A percentile compares a stretch with the other conserved stretches of the same genome.
These are phyloP conservation scores for Galerina marginata DNA, from an alignment of 768 basidiomycete genomes.

Conservation along the genomic window DNA sequence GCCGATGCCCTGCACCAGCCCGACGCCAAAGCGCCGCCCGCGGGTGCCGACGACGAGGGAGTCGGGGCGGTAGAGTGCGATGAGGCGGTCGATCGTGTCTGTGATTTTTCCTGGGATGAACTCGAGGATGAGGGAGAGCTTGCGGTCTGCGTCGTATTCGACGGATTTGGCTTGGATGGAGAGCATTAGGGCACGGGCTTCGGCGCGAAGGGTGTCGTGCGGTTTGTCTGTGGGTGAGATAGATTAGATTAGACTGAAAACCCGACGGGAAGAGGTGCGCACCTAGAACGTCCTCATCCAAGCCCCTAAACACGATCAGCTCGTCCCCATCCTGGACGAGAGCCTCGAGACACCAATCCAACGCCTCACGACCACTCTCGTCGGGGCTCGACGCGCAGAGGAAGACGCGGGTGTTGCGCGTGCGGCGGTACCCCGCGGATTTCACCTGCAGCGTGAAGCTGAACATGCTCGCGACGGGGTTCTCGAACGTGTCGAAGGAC, in stretches of 20 bases:
- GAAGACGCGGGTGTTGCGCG: conserved; percentile 82
- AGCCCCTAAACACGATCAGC: conserved; percentile 87
- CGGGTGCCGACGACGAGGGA: conserved; percentile 92
- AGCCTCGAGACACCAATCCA: conserved; percentile 91
- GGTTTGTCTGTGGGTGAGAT: conserved; percentile 60
- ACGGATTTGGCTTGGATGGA: conserved; percentile 81
- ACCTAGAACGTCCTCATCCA: conserved; percentile 89
- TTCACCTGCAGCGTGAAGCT: conserved; percentile 88
- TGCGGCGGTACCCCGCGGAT: conserved; percentile 78
- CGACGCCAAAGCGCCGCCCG: conserved; percentile 54
- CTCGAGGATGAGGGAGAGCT: conserved; percentile 91
- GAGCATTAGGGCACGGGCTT: conserved; percentile 83
- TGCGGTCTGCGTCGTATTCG: conserved; percentile 78
- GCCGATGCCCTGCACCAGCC: conserved; percentile 29
- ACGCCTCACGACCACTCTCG: conserved; percentile 85
- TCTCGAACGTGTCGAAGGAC: conserved; percentile 89
- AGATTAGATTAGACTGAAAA: neutral
- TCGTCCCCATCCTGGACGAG: conserved; percentile 92
- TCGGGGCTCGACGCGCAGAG: conserved; percentile 88
- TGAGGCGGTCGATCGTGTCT: conserved; percentile 88
- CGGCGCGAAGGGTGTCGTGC: conserved; percentile 78
- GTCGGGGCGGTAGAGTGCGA: conserved; percentile 90
- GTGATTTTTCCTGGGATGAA: conserved; percentile 92
- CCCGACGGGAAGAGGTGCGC: conserved; percentile 22
- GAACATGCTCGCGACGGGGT: conserved; percentile 82